A percentile compares a stretch with the other conserved stretches of the same genome.
Evolutionary conservation across 1,284 basidiomycete species (phyloP).

Genomic region (Bjerkandera adusta): DNA sequence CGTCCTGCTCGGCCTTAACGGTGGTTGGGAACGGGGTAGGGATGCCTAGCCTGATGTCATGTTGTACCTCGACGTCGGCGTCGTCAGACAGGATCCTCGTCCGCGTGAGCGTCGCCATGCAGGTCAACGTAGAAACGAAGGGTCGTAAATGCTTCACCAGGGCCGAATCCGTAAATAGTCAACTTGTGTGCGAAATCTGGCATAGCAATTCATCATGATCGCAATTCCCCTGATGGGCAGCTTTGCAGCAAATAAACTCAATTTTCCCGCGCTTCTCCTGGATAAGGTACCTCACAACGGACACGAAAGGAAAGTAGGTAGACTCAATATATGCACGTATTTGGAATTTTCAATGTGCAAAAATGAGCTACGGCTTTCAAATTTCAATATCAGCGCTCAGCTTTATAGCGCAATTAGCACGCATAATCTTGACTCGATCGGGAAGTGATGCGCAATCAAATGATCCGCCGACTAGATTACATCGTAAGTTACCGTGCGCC

Average conservation of each 20-base stretch:
- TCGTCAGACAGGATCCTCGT: conserved; percentile 11
- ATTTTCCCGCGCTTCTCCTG: not conserved
- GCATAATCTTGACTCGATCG: too few species aligned
- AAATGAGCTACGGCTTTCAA: too few species aligned
- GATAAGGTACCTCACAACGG: not conserved
- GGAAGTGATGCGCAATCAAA: too few species aligned
- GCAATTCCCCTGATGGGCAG: not conserved
- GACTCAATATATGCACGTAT: not conserved
- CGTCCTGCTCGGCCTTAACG: conserved; percentile 23
- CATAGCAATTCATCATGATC: not conserved
- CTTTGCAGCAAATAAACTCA: not conserved
- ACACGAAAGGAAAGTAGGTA: not conserved
- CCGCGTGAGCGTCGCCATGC: conserved; percentile 27
- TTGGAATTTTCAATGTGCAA: not conserved
- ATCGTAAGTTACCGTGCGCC: too few species aligned
- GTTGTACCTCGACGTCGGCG: conserved; percentile 2
- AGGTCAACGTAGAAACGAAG: conserved; percentile 3
- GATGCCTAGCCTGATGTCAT: conserved; percentile 24
- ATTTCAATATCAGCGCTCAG: too few species aligned
- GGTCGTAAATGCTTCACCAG: not conserved
- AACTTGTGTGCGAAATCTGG: too few species aligned
- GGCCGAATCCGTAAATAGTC: too few species aligned
- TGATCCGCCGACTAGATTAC: too few species aligned
- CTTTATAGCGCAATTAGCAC: too few species aligned
- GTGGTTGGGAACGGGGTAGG: conserved; percentile 35